These are phyloP conservation scores for Colletotrichum incanum DNA, from an alignment of 2,329 filamentous ascomycete species.

Conservation along the genomic window DNA sequence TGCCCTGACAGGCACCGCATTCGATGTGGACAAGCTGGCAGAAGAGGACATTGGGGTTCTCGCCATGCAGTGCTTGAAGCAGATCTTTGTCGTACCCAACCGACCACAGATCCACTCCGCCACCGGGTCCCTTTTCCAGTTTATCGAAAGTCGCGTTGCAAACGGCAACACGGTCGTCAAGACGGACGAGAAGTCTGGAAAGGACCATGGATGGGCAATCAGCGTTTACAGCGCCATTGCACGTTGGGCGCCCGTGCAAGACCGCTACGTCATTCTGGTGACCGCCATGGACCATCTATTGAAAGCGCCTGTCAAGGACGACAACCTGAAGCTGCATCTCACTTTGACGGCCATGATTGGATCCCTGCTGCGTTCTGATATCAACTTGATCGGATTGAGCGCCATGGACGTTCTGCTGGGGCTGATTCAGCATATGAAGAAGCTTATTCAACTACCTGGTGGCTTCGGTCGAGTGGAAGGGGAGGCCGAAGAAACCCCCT, in stretches of 20 bases:
- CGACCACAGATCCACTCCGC: slow-evolving; percentile 85
- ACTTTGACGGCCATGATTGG: slow-evolving; percentile 84
- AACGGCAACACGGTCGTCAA: slow-evolving; percentile 70
- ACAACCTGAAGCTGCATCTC: slow-evolving; percentile 81
- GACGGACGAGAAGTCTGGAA: slow-evolving; percentile 57
- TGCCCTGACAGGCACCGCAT: slow-evolving; percentile 84
- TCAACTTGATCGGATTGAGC: slow-evolving; percentile 95
- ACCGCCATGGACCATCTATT: slow-evolving; percentile 84
- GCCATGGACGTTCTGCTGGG: slow-evolving; percentile 95
- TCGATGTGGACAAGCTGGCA: slow-evolving; percentile 89
- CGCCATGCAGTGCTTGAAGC: slow-evolving; percentile 88
- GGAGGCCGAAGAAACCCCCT: slow-evolving; percentile 51
- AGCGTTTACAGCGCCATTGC: slow-evolving; percentile 85
- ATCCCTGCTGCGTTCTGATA: slow-evolving; percentile 86
- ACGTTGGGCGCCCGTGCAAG: slow-evolving; percentile 93
- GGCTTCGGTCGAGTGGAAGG: slow-evolving; percentile 53
- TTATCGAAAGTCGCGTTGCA: slow-evolving; percentile 75
- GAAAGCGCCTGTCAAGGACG: slow-evolving; percentile 77
- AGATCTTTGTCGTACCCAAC: slow-evolving; percentile 88
- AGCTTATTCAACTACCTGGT: slow-evolving; percentile 77
- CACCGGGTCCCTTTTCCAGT: slow-evolving; percentile 81
- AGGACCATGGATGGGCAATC: slow-evolving; percentile 82
- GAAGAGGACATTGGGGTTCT: slow-evolving; percentile 90
- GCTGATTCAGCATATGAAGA: slow-evolving; percentile 86
- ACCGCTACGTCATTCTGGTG: slow-evolving; percentile 91